These are phyloP conservation scores for Amphichorda felina DNA, from an alignment of 2,329 filamentous ascomycete species.

Conservation along the genomic window DNA sequence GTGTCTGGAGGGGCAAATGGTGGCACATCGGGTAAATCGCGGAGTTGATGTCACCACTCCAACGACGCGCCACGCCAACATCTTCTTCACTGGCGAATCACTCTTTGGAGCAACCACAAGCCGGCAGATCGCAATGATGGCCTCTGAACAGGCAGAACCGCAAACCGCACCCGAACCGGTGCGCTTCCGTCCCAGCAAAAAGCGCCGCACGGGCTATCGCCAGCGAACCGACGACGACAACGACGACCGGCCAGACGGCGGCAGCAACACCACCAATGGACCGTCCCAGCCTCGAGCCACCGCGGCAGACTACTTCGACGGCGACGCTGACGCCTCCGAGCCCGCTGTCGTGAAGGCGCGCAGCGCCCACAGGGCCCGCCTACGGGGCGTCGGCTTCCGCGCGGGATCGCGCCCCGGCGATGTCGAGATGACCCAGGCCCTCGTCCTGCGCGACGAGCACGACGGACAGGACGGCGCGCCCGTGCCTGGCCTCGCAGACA, in stretches of 20 bases:
- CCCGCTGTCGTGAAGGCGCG: slow-evolving; percentile 28
- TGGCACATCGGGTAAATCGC: slow-evolving; percentile 1
- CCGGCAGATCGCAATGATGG: background rate
- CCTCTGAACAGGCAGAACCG: background rate
- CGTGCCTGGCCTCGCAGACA: slow-evolving; percentile 21
- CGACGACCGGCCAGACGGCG: background rate
- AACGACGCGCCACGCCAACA: no score
- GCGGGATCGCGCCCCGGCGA: slow-evolving; percentile 13
- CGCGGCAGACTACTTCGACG: slow-evolving; percentile 5
- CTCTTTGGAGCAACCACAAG: no score
- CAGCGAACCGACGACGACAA: slow-evolving; percentile 24
- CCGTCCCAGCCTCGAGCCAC: background rate
- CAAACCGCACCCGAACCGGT: slow-evolving; percentile 16
- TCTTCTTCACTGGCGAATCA: no score
- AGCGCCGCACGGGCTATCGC: slow-evolving; percentile 47
- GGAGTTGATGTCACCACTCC: no score
- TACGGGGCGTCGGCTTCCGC: slow-evolving; percentile 46
- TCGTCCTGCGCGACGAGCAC: slow-evolving; percentile 15
- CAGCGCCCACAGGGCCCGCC: slow-evolving; percentile 34
- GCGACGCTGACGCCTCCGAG: slow-evolving; percentile 24
- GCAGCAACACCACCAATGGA: background rate
- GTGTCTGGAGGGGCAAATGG: background rate
- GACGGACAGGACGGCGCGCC: slow-evolving; percentile 16
- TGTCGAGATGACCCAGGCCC: slow-evolving; percentile 15
- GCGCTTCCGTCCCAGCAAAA: slow-evolving; percentile 45